A percentile compares a stretch with the other conserved stretches of the same genome.
Evolutionary conservation across 2,329 filamentous ascomycete genomes (phyloP).

Genomic region (Diplodia sapinea): DNA sequence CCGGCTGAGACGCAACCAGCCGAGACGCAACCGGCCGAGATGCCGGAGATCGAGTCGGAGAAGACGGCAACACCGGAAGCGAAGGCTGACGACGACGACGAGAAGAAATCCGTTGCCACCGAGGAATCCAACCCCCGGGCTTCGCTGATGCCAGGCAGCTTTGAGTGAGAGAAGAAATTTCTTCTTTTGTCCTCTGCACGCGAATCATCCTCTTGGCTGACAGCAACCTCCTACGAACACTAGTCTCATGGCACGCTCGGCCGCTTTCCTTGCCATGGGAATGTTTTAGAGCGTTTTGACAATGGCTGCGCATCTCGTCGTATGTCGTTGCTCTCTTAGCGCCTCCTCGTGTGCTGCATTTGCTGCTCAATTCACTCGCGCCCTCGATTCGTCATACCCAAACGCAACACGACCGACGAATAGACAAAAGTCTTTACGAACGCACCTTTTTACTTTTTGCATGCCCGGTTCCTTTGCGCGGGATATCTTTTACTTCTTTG

Average conservation of each 20-base stretch:
- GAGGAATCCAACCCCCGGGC: conserved; percentile 7
- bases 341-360: conserved; percentile 3
- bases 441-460: background rate
- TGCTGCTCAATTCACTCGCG: background rate
- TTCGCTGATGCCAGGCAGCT: conserved; percentile 29
- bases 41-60: conserved; percentile 19
- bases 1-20: background rate
- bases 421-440: conserved; percentile 14
- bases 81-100: conserved; percentile 17
- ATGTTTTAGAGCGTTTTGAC: conserved; percentile 25
- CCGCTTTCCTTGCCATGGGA: conserved; percentile 28
- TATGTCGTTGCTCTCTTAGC: conserved; percentile 3
- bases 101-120: conserved; percentile 13
- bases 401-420: conserved; percentile 7
- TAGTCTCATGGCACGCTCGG: conserved; percentile 28
- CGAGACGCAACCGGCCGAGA: conserved; percentile 18
- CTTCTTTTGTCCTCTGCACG: conserved; percentile 21
- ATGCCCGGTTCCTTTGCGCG: conserved; percentile 11
- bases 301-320: conserved; percentile 11
- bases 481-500: conserved; percentile 12
- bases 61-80: conserved; percentile 13
- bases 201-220: conserved; percentile 24
- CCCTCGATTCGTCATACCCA: conserved; percentile 1
- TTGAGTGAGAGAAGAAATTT: conserved; percentile 32
- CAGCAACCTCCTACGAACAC: conserved; percentile 6